These are phyloP conservation scores for Artemisia argyi DNA, from an alignment of 129 eudicot species.

Conservation along the genomic window DNA sequence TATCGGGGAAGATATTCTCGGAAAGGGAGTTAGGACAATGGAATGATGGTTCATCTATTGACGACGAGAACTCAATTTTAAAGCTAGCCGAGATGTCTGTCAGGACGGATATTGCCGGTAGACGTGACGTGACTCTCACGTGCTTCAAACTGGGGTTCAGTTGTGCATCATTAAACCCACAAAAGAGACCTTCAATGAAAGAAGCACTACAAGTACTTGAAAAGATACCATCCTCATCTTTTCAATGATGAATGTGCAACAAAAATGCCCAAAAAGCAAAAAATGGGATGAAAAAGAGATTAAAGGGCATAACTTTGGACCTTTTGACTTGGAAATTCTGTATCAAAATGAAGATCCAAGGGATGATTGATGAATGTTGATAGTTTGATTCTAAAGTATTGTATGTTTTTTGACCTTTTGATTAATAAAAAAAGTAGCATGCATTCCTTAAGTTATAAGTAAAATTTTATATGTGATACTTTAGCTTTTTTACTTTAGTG, in stretches of 20 bases:
- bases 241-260: constrained; percentile 40
- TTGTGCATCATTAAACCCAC: constrained; percentile 87
- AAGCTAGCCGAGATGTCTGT: constrained; percentile 76
- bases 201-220: constrained; percentile 77
- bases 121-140: constrained; percentile 59
- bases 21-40: constrained; percentile 74
- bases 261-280: constrained; percentile 39
- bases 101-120: constrained; percentile 54
- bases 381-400: constrained; percentile 29
- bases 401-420: constrained; percentile 24
- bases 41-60: constrained; percentile 45
- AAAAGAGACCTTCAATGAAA: constrained; percentile 92
- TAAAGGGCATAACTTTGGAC: constrained; percentile 36
- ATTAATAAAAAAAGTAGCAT: constrained; percentile 31
- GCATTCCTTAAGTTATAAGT: constrained; percentile 23
- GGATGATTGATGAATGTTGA: constrained; percentile 45
- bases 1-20: constrained; percentile 85
- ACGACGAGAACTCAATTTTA: constrained; percentile 50
- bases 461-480: constrained; percentile 6
- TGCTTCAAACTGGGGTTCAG: constrained; percentile 74
- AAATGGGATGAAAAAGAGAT: constrained; percentile 29
- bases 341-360: constrained; percentile 37
- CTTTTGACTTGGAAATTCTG: constrained; percentile 52
- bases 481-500: constrained; percentile 12
- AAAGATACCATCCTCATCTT: constrained; percentile 48